Percentiles rank a stretch among this genome's conserved stretches.
These are phyloP conservation scores for Phialophora verrucosa DNA, from an alignment of 2,329 filamentous ascomycete genomes.

Conservation along the genomic window DNA sequence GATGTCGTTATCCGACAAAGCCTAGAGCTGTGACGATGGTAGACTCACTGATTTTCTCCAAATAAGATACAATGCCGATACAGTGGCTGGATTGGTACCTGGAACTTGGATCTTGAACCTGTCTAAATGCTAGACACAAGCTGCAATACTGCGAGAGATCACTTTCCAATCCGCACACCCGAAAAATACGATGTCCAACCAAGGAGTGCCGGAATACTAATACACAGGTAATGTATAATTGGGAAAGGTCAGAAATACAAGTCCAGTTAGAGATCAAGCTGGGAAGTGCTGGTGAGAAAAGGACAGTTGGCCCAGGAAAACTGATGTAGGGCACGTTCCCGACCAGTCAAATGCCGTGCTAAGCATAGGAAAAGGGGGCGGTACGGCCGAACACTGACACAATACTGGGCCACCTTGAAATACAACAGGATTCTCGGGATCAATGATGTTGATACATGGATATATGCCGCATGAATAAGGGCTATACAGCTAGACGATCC, in stretches of 20 bases:
- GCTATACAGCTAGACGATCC: background rate
- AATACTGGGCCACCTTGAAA: background rate
- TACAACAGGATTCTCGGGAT: background rate
- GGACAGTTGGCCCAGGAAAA: background rate
- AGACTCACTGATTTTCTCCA: background rate
- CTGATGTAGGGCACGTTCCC: background rate
- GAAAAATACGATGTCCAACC: background rate
- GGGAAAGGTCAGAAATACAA: constrained; percentile 7
- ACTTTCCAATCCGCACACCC: constrained; percentile 11
- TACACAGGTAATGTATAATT: constrained; percentile 19
- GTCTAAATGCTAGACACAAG: constrained; percentile 1
- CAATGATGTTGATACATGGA: background rate
- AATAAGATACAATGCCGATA: background rate
- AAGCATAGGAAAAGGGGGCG: background rate
- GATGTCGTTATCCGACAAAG: background rate
- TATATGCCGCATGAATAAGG: background rate
- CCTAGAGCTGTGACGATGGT: background rate
- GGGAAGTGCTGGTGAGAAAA: constrained; percentile 6
- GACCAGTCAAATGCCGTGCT: background rate
- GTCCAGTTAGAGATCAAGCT: constrained; percentile 18
- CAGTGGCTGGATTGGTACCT: background rate
- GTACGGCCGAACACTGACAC: background rate
- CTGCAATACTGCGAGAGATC: constrained; percentile 6
- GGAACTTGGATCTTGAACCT: background rate
- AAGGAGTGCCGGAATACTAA: constrained; percentile 9